Base-by-base conservation (phyloP, 371 early-diverging fungal genomes). In the Rhizopus arrhizus region DNA sequence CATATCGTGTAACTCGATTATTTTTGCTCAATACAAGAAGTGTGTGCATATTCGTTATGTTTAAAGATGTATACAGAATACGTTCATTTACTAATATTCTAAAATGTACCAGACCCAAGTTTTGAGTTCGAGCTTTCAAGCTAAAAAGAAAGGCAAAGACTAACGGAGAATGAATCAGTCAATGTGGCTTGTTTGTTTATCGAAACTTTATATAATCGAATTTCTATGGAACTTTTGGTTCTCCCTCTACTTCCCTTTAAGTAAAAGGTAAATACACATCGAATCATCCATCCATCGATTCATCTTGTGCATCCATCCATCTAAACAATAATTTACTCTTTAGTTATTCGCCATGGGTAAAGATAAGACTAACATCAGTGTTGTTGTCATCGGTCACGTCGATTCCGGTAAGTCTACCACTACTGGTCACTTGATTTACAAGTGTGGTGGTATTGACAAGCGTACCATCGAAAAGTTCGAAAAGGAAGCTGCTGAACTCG, bases 371-470 rank as follows among this genome's bases (percentile, higher is more conserved):
- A 94, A 94, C 89, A 87, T 95, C 82, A 94, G 92, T 90, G 91
- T 98, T 84, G 95, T 98, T 81, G 97, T 99, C 87, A 97, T 98
- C 81, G 99, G 99, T 69, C 99, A 99, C 93, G 99, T 99, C 89
- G 99, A 96, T 87, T 95, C 95, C 73, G 81, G 81, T 66, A 81
- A 81, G 70, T 81, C 81, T 66, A 81, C 81, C 72, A 81, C 81
- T 53, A 81, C 81, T 64, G 81, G 99, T 81, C 98, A 97, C 85
- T 92, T 99, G 84, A 94, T 99, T 84, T 96, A 96, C 91, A 92
- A 97, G 86, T 92, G 95, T 85, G 97, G 97, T 86, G 93, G 92
- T 91, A 96, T 99, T 77, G 96, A 96, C 85, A 92, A 94, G 89
- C 94, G 99, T 90, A 95, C 96, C 84, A 93, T 99, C 60, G 97